These are phyloP conservation scores for Fragilariopsis cylindrus DNA, from an alignment of 108 stramenopile species.

Conservation along the genomic window DNA sequence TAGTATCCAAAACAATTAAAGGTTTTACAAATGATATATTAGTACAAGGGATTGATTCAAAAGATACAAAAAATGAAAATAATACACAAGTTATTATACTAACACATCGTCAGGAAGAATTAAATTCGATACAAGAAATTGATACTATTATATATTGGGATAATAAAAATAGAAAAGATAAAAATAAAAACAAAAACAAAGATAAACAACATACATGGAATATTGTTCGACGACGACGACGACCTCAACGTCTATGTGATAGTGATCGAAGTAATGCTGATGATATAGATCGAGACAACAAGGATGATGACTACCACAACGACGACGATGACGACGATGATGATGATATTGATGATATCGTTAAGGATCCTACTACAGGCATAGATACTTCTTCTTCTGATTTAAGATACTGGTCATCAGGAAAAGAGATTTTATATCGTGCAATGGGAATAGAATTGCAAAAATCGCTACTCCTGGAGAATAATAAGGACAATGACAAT, in stretches of 20 bases:
- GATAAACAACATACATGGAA: neutral
- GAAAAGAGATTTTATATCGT: conserved; percentile 1
- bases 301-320: neutral
- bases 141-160: conserved; percentile 35
- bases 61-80: conserved; percentile 47
- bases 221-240: neutral
- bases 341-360: neutral
- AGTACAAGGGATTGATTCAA: conserved; percentile 64
- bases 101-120: conserved; percentile 75
- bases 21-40: conserved; percentile 77
- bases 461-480: neutral
- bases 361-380: neutral
- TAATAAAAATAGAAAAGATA: neutral
- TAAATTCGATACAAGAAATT: conserved; percentile 47
- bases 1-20: conserved; percentile 53
- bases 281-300: neutral
- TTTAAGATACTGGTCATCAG: neutral
- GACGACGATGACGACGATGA: neutral
- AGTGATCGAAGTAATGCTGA: neutral
- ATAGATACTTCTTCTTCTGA: neutral
- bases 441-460: conserved; percentile 3
- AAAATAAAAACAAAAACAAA: neutral
- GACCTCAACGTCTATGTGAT: neutral
- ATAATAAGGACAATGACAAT: neutral
- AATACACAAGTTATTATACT: conserved; percentile 64